Conservation (phyloP, 495 filamentous ascomycete species). For the Talaromyces stipitatus region DNA sequence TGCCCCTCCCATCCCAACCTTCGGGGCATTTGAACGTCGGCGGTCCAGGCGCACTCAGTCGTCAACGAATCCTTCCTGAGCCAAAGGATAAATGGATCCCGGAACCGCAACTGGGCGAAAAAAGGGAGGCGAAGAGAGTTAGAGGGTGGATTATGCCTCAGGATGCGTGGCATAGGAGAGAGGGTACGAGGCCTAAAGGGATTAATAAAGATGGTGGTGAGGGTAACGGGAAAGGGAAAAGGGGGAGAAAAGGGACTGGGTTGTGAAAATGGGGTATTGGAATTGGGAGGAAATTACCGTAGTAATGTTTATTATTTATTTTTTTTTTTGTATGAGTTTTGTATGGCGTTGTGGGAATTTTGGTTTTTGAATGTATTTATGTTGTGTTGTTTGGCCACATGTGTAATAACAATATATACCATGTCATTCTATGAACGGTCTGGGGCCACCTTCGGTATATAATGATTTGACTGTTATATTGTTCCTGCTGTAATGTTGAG, state of each 20-base stretch:
- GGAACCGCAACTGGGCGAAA: constrained; percentile 72
- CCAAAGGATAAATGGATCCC: constrained; percentile 82
- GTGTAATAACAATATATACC: constrained; percentile 4
- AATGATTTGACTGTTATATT: no score
- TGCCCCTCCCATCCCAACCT: constrained; percentile 56
- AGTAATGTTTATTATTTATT: constrained; percentile 2
- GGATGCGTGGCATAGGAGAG: constrained; percentile 55
- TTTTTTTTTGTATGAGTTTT: background rate
- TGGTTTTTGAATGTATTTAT: background rate
- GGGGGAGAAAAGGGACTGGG: background rate
- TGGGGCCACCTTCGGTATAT: no score
- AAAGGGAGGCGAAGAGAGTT: constrained; percentile 70
- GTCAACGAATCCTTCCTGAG: constrained; percentile 57
- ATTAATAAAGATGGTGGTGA: constrained; percentile 8
- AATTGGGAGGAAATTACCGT: no score
- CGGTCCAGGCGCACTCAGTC: constrained; percentile 66
- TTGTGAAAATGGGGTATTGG: background rate
- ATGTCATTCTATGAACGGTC: background rate
- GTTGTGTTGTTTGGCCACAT: background rate
- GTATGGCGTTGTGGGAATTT: background rate
- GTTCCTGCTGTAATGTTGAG: no score
- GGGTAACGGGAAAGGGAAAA: background rate
- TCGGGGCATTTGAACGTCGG: constrained; percentile 73
- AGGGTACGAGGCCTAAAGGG: constrained; percentile 24
- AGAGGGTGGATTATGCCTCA: constrained; percentile 82